Percentiles rank a stretch among this genome's conserved stretches.
phyloP scores from a whole-genome alignment of 257 asterid genomes.

The Solanum paucissectum region DNA sequence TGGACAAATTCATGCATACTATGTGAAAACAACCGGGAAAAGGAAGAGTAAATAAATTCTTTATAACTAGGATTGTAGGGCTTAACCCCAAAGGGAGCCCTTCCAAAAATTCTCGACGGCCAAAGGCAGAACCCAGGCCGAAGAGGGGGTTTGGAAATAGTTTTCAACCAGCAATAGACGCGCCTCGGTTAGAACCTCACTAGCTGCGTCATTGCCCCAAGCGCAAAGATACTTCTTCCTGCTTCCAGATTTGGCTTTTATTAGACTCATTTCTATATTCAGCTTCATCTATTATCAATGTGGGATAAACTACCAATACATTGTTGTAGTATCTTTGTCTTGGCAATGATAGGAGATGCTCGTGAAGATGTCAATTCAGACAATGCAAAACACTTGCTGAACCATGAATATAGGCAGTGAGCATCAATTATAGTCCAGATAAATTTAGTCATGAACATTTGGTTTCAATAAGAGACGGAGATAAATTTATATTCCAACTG shows the following conservation, averaged over 20 bases:
- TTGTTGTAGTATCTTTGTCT: background rate
- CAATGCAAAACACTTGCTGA: background rate
- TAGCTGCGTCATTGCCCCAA: background rate
- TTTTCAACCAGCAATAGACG: no score
- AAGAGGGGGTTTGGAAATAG: no score
- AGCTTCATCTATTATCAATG: background rate
- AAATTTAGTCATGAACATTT: background rate
- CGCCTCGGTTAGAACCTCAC: background rate
- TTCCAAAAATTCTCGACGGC: no score
- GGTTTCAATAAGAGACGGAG: background rate
- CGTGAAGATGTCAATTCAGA: background rate
- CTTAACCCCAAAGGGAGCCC: background rate
- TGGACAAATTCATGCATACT: background rate
- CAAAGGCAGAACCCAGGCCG: no score
- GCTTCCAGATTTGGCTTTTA: background rate
- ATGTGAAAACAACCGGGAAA: background rate
- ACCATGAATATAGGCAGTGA: background rate
- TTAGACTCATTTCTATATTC: background rate
- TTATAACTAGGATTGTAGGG: background rate
- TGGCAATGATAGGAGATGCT: background rate
- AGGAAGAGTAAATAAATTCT: background rate
- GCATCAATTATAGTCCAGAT: no score
- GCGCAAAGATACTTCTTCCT: rapidly evolving
- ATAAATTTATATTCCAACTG: background rate
- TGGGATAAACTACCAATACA: slow-evolving; percentile 8